These are phyloP conservation scores for Suhomyces chickasaworum DNA, from an alignment of 1,139 yeast species.

Conservation along the genomic window DNA sequence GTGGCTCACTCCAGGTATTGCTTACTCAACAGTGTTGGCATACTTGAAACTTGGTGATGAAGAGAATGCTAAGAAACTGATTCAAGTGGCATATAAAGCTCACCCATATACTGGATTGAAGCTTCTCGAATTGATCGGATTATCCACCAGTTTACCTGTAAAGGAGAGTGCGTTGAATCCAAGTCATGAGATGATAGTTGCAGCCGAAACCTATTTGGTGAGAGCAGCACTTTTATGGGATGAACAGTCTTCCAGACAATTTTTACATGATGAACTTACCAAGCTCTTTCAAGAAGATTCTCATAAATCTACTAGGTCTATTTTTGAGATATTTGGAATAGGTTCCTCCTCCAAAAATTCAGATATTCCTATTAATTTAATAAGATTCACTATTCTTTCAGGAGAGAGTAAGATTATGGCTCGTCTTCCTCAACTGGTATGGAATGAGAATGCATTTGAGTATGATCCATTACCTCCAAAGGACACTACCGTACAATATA, in stretches of 20 bases:
- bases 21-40: slow-evolving; percentile 69
- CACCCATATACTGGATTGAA: slow-evolving; percentile 64
- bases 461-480: slow-evolving; percentile 72
- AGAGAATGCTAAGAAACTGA: slow-evolving; percentile 47
- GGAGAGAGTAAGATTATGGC: slow-evolving; percentile 75
- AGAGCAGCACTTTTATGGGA: slow-evolving; percentile 55
- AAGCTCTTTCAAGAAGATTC: slow-evolving; percentile 30
- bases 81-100: slow-evolving; percentile 52
- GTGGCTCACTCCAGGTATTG: slow-evolving; percentile 77
- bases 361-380: slow-evolving; percentile 56
- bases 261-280: slow-evolving; percentile 49
- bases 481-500: slow-evolving; percentile 29
- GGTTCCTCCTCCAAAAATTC: slow-evolving; percentile 9
- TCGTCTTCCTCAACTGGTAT: slow-evolving; percentile 60
- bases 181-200: slow-evolving; percentile 32
- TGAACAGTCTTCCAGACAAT: slow-evolving; percentile 45
- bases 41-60: slow-evolving; percentile 42
- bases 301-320: slow-evolving; percentile 16
- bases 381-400: slow-evolving; percentile 67
- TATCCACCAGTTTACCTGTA: slow-evolving; percentile 23
- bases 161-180: slow-evolving; percentile 27
- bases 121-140: slow-evolving; percentile 47
- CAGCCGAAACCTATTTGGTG: slow-evolving; percentile 54
- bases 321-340: slow-evolving; percentile 23
- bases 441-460: slow-evolving; percentile 67